Conservation (phyloP, 2,329 filamentous ascomycete genomes). For the Triangularia setosa region DNA sequence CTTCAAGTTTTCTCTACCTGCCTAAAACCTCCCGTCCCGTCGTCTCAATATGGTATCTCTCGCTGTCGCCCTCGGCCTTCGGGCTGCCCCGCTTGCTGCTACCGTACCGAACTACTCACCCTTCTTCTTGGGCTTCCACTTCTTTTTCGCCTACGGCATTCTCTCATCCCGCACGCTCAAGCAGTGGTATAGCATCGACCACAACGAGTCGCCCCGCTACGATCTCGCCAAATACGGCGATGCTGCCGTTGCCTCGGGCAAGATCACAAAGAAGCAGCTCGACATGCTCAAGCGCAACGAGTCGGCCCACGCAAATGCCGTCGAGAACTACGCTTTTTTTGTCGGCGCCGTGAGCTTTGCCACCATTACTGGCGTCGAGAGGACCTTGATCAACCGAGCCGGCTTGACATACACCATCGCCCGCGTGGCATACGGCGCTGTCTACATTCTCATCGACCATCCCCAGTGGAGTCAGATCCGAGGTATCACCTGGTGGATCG, state of each 20-base stretch:
- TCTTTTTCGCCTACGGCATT: conserved; percentile 41
- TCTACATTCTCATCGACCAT: conserved; percentile 39
- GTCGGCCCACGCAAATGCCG: conserved; percentile 43
- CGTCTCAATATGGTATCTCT: neutral
- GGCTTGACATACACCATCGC: conserved; percentile 39
- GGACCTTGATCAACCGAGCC: conserved; percentile 34
- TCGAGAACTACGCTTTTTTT: conserved; percentile 41
- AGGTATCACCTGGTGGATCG: conserved; percentile 40
- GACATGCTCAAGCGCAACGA: conserved; percentile 42
- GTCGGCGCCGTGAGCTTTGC: conserved; percentile 36
- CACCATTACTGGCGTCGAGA: conserved; percentile 36
- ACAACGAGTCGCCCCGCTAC: conserved; percentile 43
- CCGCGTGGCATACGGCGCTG: conserved; percentile 37
- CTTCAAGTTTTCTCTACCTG: neutral
- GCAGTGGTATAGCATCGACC: conserved; percentile 41
- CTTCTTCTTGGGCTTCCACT: conserved; percentile 36
- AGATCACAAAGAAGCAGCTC: conserved; percentile 40
- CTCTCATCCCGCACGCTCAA: conserved; percentile 43
- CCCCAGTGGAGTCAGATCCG: conserved; percentile 34
- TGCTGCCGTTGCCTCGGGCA: conserved; percentile 39
- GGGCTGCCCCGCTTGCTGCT: neutral
- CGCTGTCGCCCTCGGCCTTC: conserved; percentile 6
- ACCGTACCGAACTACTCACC: conserved; percentile 25
- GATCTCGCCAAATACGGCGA: conserved; percentile 45
- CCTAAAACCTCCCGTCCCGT: neutral